Conservation (phyloP, 2,329 filamentous ascomycete genomes). For the Hypoxylon sp. region DNA sequence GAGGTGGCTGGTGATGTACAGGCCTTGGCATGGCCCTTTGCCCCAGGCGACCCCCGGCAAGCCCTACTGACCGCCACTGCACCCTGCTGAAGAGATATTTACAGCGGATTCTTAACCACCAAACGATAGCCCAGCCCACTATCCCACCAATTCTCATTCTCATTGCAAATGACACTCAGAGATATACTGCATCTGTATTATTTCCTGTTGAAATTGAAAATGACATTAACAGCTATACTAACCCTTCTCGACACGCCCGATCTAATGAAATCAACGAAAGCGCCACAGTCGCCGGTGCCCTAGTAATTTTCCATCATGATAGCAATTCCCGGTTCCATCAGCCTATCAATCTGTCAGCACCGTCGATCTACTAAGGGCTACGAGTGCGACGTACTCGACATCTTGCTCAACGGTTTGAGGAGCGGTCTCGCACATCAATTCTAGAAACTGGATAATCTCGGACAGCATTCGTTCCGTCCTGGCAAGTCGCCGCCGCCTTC, state of each 20-base stretch:
- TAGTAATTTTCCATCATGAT: neutral
- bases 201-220: no score
- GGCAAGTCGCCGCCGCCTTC: neutral
- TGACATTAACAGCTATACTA: neutral
- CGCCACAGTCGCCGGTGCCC: neutral
- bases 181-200: no score
- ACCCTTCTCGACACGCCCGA: neutral
- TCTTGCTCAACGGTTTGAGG: neutral
- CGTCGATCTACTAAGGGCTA: neutral
- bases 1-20: no score
- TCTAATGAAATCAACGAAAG: neutral
- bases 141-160: no score
- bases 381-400: neutral
- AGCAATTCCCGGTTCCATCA: neutral
- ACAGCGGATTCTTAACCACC: no score
- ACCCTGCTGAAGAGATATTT: no score
- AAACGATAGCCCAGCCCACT: no score
- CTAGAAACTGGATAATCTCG: constrained; percentile 10
- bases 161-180: no score
- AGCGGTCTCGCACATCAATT: neutral
- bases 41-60: no score
- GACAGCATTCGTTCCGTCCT: constrained; percentile 14
- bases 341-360: constrained; percentile 5
- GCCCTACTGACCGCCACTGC: no score
- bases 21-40: no score